Base-by-base conservation (phyloP, 306 rosid genomes). In the Cucurbita moschata region DNA sequence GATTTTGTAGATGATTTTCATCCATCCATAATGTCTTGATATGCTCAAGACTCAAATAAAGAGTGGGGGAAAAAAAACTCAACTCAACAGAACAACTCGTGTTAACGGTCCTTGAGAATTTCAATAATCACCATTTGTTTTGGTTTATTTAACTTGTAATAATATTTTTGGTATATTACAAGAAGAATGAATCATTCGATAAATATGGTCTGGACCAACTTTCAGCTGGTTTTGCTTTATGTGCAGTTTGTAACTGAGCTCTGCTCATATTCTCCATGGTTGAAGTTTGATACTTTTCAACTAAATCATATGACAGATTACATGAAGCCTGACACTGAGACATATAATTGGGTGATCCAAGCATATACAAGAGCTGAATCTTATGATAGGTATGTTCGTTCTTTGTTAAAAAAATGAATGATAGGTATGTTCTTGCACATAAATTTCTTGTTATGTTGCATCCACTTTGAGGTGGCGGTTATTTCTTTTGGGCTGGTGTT, bases 321-420 rank as follows among this genome's bases (percentile, higher is more conserved):
- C 76, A 93, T 93, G 98, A 93, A 90, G 84, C 98, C 98, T 60
- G 92, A 93, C 78, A 83, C 96, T 3, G 96, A 93, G 82, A 86
- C 98, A 57, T 94, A 90, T 82, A 94, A 94, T 87, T 94, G 97
- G 98, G 96, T 94, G 81, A 89, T 94, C 80, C 97, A 94, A 85
- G 98, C 98, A 49, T 94, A 87, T 83, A 89, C 97, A 71, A 90
- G 96, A 84, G 98, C 98, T 76, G 98, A 93, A 76, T 83, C 98
- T 81, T 93, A 93, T 80, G 98, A 93, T 85, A 90, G 98, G 98
- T 93, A 80, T 67, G 79, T 77, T 72, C 49, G 30, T 26, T 30
- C 35, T 30, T 30, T 30, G 35, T 30, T 30, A 30, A 30, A 30
- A 30, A 30, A 30, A 30, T 30, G 35, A 30, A 30, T 30, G 35